phyloP scores from a whole-genome alignment of 2,329 filamentous ascomycete species.

The Arthrobotrys sinensis region DNA sequence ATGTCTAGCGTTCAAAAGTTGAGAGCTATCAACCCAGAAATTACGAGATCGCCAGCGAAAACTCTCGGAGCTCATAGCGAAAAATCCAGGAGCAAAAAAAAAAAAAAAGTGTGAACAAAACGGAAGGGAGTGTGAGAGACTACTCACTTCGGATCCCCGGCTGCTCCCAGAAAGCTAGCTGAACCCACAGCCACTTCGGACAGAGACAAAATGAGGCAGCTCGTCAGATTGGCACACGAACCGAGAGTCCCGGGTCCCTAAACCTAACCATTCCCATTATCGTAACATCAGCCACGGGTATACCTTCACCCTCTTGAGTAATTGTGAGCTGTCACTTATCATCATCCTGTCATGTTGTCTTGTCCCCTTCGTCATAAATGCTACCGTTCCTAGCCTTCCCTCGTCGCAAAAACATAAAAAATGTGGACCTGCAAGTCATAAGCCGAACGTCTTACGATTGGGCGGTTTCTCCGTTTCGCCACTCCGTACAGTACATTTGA shows the following conservation, averaged over 20 bases:
- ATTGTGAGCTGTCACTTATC: constrained; percentile 51
- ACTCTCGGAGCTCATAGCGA: constrained; percentile 7
- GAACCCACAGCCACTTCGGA: constrained; percentile 8
- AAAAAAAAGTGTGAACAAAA: background rate
- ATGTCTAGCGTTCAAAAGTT: background rate
- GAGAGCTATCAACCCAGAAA: background rate
- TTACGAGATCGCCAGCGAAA: background rate
- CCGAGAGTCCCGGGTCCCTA: constrained; percentile 8
- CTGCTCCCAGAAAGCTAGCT: constrained; percentile 4
- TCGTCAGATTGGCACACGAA: constrained; percentile 41
- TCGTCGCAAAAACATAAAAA: background rate
- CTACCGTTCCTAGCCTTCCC: constrained; percentile 14
- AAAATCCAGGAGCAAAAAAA: constrained; percentile 1
- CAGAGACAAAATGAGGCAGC: constrained; percentile 28
- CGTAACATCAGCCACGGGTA: constrained; percentile 8
- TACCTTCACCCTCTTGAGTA: constrained; percentile 6
- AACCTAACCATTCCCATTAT: constrained; percentile 20
- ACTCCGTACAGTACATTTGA: background rate
- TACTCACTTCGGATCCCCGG: constrained; percentile 23
- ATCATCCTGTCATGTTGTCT: background rate
- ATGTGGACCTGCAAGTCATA: background rate
- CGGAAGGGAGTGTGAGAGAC: background rate
- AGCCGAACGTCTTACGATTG: background rate
- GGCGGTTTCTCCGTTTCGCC: background rate
- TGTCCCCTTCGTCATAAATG: constrained; percentile 1